Conservation (phyloP, 345 rosid species). For the Linum usitatissimum region DNA sequence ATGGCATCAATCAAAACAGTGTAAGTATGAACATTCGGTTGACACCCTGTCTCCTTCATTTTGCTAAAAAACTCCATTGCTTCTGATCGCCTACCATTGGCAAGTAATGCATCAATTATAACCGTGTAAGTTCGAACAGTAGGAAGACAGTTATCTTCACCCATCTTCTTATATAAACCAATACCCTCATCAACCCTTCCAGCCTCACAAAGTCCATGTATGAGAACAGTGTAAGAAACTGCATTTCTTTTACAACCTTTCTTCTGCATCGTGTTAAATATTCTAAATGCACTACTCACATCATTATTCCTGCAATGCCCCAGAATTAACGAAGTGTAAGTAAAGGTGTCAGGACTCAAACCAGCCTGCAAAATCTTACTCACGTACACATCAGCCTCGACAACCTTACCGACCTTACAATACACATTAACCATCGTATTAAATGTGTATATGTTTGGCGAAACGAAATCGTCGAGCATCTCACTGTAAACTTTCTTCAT, state of each 20-base stretch:
- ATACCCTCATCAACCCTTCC: slow-evolving; percentile 59
- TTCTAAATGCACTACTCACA: slow-evolving; percentile 47
- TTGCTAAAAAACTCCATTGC: slow-evolving; percentile 44
- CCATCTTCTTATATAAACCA: slow-evolving; percentile 49
- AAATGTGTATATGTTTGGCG: slow-evolving; percentile 45
- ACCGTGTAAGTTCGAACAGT: slow-evolving; percentile 74
- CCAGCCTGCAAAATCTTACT: slow-evolving; percentile 57
- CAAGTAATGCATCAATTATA: slow-evolving; percentile 51
- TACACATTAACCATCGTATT: slow-evolving; percentile 67
- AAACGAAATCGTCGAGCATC: slow-evolving; percentile 38
- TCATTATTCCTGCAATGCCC: slow-evolving; percentile 66
- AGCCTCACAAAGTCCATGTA: slow-evolving; percentile 71
- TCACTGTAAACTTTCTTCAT: slow-evolving; percentile 43
- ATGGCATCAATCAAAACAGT: slow-evolving; percentile 58
- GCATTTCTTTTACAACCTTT: slow-evolving; percentile 63
- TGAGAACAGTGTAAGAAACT: slow-evolving; percentile 63
- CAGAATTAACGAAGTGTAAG: slow-evolving; percentile 67
- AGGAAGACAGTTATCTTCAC: slow-evolving; percentile 48
- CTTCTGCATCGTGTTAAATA: slow-evolving; percentile 46
- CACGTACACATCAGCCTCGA: slow-evolving; percentile 40
- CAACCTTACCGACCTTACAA: slow-evolving; percentile 58
- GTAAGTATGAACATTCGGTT: slow-evolving; percentile 65
- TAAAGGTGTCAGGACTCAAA: slow-evolving; percentile 48
- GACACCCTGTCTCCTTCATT: slow-evolving; percentile 56
- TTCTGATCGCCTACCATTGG: slow-evolving; percentile 39